A percentile compares a stretch with the other conserved stretches of the same genome.
These are phyloP conservation scores for Chalara sp. DNA, from an alignment of 2,329 filamentous ascomycete species.

Conservation along the genomic window DNA sequence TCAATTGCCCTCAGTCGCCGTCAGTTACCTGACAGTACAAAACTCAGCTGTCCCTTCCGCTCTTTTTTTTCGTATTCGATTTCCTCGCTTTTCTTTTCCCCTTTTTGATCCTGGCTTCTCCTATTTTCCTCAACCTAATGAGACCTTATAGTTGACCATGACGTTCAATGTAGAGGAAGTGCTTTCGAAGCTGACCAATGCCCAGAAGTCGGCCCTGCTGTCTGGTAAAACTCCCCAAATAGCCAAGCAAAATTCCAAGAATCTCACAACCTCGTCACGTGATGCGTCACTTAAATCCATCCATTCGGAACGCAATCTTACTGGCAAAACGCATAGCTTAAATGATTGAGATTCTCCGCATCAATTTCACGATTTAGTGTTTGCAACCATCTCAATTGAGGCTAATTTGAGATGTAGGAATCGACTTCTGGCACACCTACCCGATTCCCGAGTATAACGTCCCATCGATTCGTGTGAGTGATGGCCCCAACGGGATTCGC, in stretches of 20 bases:
- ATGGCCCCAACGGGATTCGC: constrained; percentile 29
- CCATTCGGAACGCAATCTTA: background rate
- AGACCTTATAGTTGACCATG: constrained; percentile 25
- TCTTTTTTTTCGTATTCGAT: no score
- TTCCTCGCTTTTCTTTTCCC: no score
- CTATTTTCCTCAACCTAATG: no score
- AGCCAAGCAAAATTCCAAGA: no score
- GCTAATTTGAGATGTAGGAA: constrained; percentile 12
- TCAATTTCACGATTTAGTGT: background rate
- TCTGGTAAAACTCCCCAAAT: constrained; percentile 30
- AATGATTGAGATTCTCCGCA: background rate
- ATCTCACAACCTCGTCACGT: no score
- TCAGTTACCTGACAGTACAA: no score
- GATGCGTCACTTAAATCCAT: no score
- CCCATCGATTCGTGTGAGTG: constrained; percentile 27
- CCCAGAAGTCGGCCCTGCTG: constrained; percentile 47
- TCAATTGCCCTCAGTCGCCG: no score
- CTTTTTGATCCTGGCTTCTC: no score
- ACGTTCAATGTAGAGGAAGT: constrained; percentile 45
- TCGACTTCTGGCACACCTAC: constrained; percentile 29
- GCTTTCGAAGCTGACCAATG: constrained; percentile 44
- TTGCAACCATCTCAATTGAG: background rate
- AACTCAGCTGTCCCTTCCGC: no score
- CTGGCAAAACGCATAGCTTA: background rate
- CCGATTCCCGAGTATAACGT: constrained; percentile 24